Evolutionary conservation across 176 grass and related monocot species (phyloP).

Genomic region (Musa schizocarpa): DNA sequence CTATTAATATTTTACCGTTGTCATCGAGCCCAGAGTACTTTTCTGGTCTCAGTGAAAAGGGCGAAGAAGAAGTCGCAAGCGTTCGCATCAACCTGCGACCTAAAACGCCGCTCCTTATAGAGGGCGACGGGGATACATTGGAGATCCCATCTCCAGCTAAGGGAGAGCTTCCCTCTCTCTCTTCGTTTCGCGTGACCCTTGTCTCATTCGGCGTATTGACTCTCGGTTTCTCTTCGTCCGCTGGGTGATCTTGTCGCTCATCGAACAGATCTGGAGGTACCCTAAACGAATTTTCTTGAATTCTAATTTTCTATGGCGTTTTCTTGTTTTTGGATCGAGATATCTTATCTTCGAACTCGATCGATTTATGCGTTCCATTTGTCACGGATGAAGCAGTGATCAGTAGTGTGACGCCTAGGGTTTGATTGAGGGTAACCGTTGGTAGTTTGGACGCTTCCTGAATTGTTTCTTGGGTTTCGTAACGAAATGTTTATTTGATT

Average conservation of each 20-base stretch:
- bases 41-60: background rate
- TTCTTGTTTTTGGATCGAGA: background rate
- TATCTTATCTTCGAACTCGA: background rate
- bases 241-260: background rate
- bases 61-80: background rate
- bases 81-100: background rate
- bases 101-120: background rate
- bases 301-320: background rate
- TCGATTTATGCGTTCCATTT: background rate
- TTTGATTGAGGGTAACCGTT: background rate
- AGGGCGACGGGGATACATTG: background rate
- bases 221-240: background rate
- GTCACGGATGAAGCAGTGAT: background rate
- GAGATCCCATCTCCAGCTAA: background rate
- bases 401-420: background rate
- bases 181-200: background rate
- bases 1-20: too few species aligned
- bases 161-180: background rate
- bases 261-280: constrained; percentile 8
- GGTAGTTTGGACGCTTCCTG: background rate
- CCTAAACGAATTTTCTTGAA: background rate
- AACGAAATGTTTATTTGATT: background rate
- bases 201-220: background rate
- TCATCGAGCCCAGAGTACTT: too few species aligned
- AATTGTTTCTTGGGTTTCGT: background rate